phyloP scores from a whole-genome alignment of 768 basidiomycete genomes.

The Megacollybia marginata region DNA sequence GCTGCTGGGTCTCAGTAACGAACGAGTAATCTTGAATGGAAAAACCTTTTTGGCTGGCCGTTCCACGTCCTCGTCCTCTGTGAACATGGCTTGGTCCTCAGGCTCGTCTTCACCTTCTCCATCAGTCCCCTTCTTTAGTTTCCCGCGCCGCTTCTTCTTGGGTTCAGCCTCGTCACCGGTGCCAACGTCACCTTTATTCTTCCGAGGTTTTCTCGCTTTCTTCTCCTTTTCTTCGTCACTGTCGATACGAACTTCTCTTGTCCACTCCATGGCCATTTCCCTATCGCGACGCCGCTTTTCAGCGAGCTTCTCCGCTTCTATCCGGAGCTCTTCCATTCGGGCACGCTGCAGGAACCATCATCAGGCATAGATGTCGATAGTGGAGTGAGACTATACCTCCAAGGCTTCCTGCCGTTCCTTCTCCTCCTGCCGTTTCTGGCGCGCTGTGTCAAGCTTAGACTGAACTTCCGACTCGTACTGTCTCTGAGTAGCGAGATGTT shows the following conservation, averaged over 20 bases:
- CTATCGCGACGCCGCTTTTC: conserved; percentile 69
- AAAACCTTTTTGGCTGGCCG: conserved; percentile 67
- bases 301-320: conserved; percentile 71
- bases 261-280: conserved; percentile 74
- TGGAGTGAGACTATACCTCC: conserved; percentile 43
- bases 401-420: conserved; percentile 52
- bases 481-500: conserved; percentile 67
- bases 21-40: background rate
- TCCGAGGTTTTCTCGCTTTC: conserved; percentile 46
- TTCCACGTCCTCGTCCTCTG: conserved; percentile 61
- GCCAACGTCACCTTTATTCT: conserved; percentile 43
- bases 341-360: conserved; percentile 34
- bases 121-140: conserved; percentile 48
- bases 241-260: conserved; percentile 55
- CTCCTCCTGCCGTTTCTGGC: conserved; percentile 75
- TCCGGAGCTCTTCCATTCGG: conserved; percentile 55
- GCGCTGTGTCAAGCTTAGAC: conserved; percentile 69
- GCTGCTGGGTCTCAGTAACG: conserved; percentile 15
- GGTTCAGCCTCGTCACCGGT: conserved; percentile 47
- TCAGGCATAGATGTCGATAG: background rate
- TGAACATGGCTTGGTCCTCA: conserved; percentile 54
- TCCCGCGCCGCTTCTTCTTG: conserved; percentile 68
- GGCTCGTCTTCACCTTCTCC: conserved; percentile 53
- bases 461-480: conserved; percentile 66
- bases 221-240: conserved; percentile 79